Evolutionary conservation across 345 rosid species (phyloP).

Genomic region (Cochlearia excelsa): DNA sequence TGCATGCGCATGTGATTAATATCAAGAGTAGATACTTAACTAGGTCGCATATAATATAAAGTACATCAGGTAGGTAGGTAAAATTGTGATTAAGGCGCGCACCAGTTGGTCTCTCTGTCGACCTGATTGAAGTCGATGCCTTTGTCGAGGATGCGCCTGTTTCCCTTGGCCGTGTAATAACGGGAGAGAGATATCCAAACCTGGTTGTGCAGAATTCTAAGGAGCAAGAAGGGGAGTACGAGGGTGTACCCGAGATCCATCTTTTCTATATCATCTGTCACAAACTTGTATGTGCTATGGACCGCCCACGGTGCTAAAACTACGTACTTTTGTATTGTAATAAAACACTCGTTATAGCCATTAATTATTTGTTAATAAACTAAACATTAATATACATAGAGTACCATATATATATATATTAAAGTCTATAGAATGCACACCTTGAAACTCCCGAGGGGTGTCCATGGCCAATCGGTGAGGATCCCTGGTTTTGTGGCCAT

Average conservation of each 20-base stretch:
- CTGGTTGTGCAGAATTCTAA: conserved; percentile 52
- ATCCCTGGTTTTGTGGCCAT: conserved; percentile 63
- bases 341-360: too few relatives aligned
- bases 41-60: not conserved
- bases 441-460: conserved; percentile 51
- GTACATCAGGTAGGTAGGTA: not conserved
- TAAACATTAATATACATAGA: not conserved
- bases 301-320: conserved; percentile 57
- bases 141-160: conserved; percentile 51
- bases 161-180: conserved; percentile 46
- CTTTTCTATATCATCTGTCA: conserved; percentile 29
- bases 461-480: conserved; percentile 59
- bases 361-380: not conserved
- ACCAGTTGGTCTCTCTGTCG: conserved; percentile 66
- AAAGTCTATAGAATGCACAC: conserved; percentile 33
- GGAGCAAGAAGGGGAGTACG: conserved; percentile 40
- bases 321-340: conserved; percentile 37
- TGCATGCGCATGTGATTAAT: conserved; percentile 21
- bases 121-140: conserved; percentile 65
- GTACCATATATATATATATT: not conserved
- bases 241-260: conserved; percentile 40
- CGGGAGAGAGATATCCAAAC: conserved; percentile 62
- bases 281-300: conserved; percentile 42
- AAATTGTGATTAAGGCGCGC: not conserved
- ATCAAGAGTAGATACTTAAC: too few relatives aligned